Base-by-base conservation (phyloP, 257 asterid genomes). In the Thymus mandschuricus region DNA sequence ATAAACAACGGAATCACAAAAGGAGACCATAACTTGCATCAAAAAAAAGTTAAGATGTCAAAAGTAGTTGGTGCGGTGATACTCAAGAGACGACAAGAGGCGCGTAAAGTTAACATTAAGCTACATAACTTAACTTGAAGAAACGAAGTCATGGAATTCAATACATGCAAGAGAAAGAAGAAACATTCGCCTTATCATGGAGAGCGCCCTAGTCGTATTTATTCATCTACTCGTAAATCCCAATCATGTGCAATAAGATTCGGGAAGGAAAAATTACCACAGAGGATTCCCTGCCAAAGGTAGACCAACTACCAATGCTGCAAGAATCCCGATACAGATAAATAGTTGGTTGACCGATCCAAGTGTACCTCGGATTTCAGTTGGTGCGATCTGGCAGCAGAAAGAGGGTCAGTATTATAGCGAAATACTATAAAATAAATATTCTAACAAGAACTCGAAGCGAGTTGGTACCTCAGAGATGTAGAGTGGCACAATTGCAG, bases 401-500 rank as follows among this genome's bases (percentile, higher is more conserved):
- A 54, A 81, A 56, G 40, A 79, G 29, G 29, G 68, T 75, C 63
- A 81, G 80, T 68, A 58, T n/a, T 43, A 72, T 31, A 12, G 70
- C 31, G 66, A 69, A 76, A 75, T 28, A 21, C 21, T 21, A 60
- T 54, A 60, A 10, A 28, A 70, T 48, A 58, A 55, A 75, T 5
- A 58, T 45, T 31, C 40, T 65, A 70, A 8, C 54, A 60, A 9
- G 9, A 10, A 54, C 58, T 15, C 66, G 31, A 68, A 62, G 64
- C 61, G 21, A 40, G 21, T 62, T 35, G 63, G 75, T 62, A 94
- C 98, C 97, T 94, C 98, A 66, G 98, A 94, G 77, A 94, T 91
- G 87, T 94, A 94, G 76, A 94, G 98, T 61, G 98, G 98, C 43
- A 94, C 98, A 60, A 94, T 85, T 73, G 96, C 98, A 64, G 98